phyloP scores from a whole-genome alignment of 805 yeast genomes.

The Jamesozyma lodderae region DNA sequence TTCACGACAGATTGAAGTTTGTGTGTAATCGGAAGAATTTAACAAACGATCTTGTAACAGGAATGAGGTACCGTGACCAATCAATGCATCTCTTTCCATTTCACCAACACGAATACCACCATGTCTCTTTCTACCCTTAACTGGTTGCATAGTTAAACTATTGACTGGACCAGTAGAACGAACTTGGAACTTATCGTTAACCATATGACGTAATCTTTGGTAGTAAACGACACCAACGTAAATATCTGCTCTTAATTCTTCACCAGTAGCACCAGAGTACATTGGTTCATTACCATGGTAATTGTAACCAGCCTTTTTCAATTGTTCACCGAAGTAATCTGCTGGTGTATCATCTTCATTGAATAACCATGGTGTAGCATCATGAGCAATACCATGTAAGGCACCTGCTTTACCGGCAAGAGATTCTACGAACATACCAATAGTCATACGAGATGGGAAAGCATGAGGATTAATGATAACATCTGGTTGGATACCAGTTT shows the following conservation, averaged over 20 bases:
- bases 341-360: constrained; percentile 92
- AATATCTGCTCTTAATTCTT: constrained; percentile 90
- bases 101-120: constrained; percentile 99
- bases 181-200: constrained; percentile 98
- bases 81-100: constrained; percentile 98
- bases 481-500: constrained; percentile 94
- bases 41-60: constrained; percentile 87
- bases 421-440: constrained; percentile 98
- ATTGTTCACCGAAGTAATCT: constrained; percentile 93
- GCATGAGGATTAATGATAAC: constrained; percentile 98
- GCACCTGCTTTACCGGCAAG: constrained; percentile 99
- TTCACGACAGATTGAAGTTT: constrained; percentile 77
- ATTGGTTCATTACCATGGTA: constrained; percentile 98
- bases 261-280: constrained; percentile 98
- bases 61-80: constrained; percentile 97
- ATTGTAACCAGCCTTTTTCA: constrained; percentile 80
- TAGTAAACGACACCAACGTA: constrained; percentile 95
- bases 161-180: constrained; percentile 98
- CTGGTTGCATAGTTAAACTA: constrained; percentile 97
- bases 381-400: constrained; percentile 94
- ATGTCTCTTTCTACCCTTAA: constrained; percentile 95
- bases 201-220: constrained; percentile 98
- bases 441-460: constrained; percentile 99
- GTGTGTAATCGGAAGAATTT: constrained; percentile 93
- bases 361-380: constrained; percentile 93